phyloP scores from a whole-genome alignment of 352 stramenopile species.

The Pythium vanterpoolii region DNA sequence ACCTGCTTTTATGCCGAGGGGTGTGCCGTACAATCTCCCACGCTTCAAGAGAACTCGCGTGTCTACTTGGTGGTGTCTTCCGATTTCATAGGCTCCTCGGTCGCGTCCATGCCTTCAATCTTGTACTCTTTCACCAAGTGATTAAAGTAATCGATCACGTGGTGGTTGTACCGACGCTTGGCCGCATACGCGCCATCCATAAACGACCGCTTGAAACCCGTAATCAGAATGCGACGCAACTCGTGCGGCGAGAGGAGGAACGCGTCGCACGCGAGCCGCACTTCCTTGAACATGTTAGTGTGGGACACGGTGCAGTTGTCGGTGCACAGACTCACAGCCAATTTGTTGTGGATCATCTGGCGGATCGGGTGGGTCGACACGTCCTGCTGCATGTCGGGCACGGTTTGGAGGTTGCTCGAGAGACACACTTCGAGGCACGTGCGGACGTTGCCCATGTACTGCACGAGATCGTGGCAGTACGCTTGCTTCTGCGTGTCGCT shows the following conservation, averaged over 20 bases:
- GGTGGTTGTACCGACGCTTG: slow-evolving; percentile 82
- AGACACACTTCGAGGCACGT: slow-evolving; percentile 87
- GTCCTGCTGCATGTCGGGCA: slow-evolving; percentile 72
- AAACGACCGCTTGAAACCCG: slow-evolving; percentile 64
- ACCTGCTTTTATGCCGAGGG: no score
- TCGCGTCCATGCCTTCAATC: slow-evolving; percentile 37
- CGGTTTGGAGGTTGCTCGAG: slow-evolving; percentile 86
- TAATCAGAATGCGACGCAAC: slow-evolving; percentile 73
- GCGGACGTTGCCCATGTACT: slow-evolving; percentile 78
- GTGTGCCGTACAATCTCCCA: no score
- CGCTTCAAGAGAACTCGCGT: no score
- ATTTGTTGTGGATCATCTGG: slow-evolving; percentile 80
- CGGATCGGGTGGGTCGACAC: slow-evolving; percentile 66
- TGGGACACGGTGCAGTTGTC: slow-evolving; percentile 88
- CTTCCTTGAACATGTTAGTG: slow-evolving; percentile 80
- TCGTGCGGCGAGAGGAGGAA: slow-evolving; percentile 72
- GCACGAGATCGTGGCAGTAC: slow-evolving; percentile 81
- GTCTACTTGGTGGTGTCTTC: no score
- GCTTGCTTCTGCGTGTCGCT: slow-evolving; percentile 38
- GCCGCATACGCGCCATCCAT: slow-evolving; percentile 71
- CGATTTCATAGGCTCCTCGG: no score
- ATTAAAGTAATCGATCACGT: slow-evolving; percentile 88
- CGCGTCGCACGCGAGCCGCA: slow-evolving; percentile 77
- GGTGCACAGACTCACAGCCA: slow-evolving; percentile 81
- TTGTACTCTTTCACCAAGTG: slow-evolving; percentile 64